Percentiles rank a stretch among this genome's conserved stretches.
These are phyloP conservation scores for Eimeria falciformis DNA, from an alignment of 169 alveolate species.

Conservation along the genomic window DNA sequence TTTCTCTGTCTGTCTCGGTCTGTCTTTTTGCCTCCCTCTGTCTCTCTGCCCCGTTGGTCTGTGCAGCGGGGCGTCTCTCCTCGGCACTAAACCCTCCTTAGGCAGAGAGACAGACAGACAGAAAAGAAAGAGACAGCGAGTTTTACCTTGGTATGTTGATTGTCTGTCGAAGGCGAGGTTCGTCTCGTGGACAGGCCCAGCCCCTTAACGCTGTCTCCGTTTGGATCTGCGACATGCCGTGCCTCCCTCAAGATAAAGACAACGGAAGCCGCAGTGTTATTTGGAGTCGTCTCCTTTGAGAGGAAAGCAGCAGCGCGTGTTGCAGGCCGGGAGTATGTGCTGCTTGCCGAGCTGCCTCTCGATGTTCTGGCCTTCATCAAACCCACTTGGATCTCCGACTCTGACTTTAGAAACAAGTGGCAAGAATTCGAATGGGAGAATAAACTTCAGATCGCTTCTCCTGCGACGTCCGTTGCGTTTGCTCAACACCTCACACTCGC, in stretches of 20 bases:
- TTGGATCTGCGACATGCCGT: constrained; percentile 81
- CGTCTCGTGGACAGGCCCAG: constrained; percentile 90
- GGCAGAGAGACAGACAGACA: background rate
- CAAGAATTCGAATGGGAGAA: constrained; percentile 96
- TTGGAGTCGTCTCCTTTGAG: constrained; percentile 95
- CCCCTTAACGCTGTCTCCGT: constrained; percentile 87
- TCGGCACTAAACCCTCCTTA: background rate
- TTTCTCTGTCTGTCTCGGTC: constrained; percentile 11
- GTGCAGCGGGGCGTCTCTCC: background rate
- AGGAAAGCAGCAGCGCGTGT: constrained; percentile 79
- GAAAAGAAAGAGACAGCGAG: background rate
- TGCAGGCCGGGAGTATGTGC: background rate
- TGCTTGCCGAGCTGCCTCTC: constrained; percentile 86
- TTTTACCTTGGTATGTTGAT: background rate
- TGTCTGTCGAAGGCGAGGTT: constrained; percentile 71
- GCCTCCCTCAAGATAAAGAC: constrained; percentile 85
- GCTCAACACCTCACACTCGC: too few species aligned
- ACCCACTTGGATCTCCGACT: constrained; percentile 87
- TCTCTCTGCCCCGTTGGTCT: background rate
- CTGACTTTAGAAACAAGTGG: constrained; percentile 93
- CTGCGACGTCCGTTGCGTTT: too few species aligned
- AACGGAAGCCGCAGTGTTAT: constrained; percentile 94
- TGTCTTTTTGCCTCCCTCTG: background rate
- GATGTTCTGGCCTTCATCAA: constrained; percentile 91
- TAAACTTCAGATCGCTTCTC: too few species aligned